phyloP scores from a whole-genome alignment of 768 basidiomycete genomes.

The Trametes maxima region DNA sequence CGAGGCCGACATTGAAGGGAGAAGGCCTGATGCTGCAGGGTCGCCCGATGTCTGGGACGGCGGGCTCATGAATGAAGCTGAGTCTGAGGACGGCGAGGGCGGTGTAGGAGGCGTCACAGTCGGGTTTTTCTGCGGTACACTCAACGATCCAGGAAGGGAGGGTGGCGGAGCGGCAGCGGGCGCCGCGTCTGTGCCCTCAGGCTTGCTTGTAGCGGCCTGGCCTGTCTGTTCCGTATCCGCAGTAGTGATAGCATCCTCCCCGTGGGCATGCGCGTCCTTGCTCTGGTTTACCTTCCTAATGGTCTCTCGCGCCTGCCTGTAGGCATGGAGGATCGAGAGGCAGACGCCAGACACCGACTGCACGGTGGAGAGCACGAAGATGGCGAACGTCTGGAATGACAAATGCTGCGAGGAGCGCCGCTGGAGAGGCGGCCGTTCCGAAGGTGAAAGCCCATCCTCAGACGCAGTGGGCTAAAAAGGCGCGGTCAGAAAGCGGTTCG shows the following conservation, averaged over 20 bases:
- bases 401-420: conserved; percentile 18
- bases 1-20: background rate
- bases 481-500: background rate
- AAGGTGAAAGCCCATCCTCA: background rate
- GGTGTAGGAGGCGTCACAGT: background rate
- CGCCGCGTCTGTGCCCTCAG: background rate
- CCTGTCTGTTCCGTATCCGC: background rate
- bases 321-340: conserved; percentile 66
- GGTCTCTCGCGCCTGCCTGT: conserved; percentile 64
- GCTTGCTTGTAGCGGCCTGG: background rate
- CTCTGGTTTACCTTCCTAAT: conserved; percentile 65
- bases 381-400: conserved; percentile 56
- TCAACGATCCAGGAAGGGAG: conserved; percentile 13
- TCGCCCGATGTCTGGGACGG: conserved; percentile 7
- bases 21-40: background rate
- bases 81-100: conserved; percentile 12
- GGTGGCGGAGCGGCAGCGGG: background rate
- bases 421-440: conserved; percentile 20
- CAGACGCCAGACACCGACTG: conserved; percentile 71
- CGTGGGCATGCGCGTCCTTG: background rate
- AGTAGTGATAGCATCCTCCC: background rate
- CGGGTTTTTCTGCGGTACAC: background rate
- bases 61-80: conserved; percentile 8
- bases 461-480: background rate
- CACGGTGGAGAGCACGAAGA: conserved; percentile 73